These are phyloP conservation scores for Aspergillus cristatus DNA, from an alignment of 495 filamentous ascomycete genomes.

Conservation along the genomic window DNA sequence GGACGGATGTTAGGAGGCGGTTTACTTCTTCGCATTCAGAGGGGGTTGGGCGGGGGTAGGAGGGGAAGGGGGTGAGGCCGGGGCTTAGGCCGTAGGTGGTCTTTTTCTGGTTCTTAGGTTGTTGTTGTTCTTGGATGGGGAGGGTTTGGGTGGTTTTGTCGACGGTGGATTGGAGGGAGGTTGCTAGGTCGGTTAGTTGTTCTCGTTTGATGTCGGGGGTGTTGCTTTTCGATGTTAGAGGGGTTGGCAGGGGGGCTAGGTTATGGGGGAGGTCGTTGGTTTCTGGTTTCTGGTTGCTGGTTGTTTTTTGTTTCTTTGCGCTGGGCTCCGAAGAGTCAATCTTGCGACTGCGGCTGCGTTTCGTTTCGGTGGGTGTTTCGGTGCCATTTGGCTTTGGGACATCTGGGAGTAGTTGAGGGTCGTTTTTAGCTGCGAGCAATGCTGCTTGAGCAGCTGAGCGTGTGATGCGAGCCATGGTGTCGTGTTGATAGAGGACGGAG, in stretches of 20 bases:
- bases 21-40: slow-evolving; percentile 71
- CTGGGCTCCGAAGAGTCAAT: too few species aligned
- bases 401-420: too few species aligned
- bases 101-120: slow-evolving; percentile 15
- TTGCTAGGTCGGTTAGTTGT: slow-evolving; percentile 2
- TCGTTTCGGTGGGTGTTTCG: too few species aligned
- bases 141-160: slow-evolving; percentile 10
- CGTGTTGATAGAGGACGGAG: not conserved
- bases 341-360: too few species aligned
- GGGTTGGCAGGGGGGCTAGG: slow-evolving; percentile 15
- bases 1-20: slow-evolving; percentile 52
- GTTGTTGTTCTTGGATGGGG: not conserved
- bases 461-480: slow-evolving; percentile 14
- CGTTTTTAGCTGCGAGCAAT: slow-evolving; percentile 6
- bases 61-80: slow-evolving; percentile 56
- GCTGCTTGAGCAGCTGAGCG: slow-evolving; percentile 16
- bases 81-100: slow-evolving; percentile 33
- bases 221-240: too few species aligned
- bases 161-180: slow-evolving; percentile 11
- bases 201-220: slow-evolving; percentile 7
- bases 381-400: too few species aligned
- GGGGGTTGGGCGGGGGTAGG: slow-evolving; percentile 56
- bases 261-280: slow-evolving; percentile 37
- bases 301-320: slow-evolving; percentile 16
- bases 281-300: slow-evolving; percentile 4